Evolutionary conservation across 805 yeast genomes (phyloP).

Genomic region (Kluyveromyces wickerhamii): DNA sequence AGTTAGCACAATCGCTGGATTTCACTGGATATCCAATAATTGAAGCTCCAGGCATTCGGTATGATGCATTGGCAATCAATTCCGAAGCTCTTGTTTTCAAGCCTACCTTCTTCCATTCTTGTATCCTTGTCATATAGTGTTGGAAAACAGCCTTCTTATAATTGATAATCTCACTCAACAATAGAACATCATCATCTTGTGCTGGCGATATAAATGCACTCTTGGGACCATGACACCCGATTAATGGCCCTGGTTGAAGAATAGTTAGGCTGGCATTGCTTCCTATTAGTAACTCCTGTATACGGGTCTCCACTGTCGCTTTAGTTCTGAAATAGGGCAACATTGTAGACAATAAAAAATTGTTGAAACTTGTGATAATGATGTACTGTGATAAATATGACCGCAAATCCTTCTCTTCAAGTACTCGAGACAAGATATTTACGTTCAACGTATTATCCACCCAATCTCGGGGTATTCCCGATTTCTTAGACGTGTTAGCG

Average conservation of each 20-base stretch:
- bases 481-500: slow-evolving; percentile 8
- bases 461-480: slow-evolving; percentile 10
- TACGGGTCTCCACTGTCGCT: slow-evolving; percentile 12
- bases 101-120: slow-evolving; percentile 11
- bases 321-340: slow-evolving; percentile 18
- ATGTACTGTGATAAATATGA: slow-evolving; percentile 12
- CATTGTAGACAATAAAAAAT: slow-evolving; percentile 11
- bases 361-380: slow-evolving; percentile 20
- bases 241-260: slow-evolving; percentile 24
- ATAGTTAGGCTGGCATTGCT: slow-evolving; percentile 11
- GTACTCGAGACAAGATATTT: slow-evolving; percentile 11
- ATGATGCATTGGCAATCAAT: slow-evolving; percentile 14
- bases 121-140: slow-evolving; percentile 1
- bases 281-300: slow-evolving; percentile 10
- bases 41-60: slow-evolving; percentile 18
- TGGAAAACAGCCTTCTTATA: slow-evolving; percentile 1
- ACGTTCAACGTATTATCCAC: slow-evolving; percentile 18
- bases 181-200: slow-evolving; percentile 13
- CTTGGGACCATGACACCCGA: slow-evolving; percentile 19
- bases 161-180: slow-evolving; percentile 12
- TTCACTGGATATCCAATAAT: slow-evolving; percentile 18
- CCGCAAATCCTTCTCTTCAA: slow-evolving; percentile 6
- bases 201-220: slow-evolving; percentile 8
- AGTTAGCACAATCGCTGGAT: neutral
- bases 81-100: slow-evolving; percentile 16